Conservation (phyloP, 2,329 filamentous ascomycete genomes). For the Sphaceloma murrayae region DNA sequence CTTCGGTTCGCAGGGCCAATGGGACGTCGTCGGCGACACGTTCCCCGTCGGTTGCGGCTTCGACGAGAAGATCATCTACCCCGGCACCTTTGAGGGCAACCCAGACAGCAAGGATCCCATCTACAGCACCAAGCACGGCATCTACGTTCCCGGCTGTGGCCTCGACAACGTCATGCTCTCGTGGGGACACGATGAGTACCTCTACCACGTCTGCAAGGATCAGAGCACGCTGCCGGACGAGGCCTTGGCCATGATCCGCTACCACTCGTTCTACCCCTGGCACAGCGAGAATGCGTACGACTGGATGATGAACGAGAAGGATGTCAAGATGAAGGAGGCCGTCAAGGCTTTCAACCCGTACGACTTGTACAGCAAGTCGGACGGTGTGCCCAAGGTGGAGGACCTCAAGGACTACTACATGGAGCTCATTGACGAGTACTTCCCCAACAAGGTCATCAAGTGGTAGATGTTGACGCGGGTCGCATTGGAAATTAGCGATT, state of each 20-base stretch:
- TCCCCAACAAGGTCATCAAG: slow-evolving; percentile 56
- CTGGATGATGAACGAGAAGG: slow-evolving; percentile 75
- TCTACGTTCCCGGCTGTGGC: slow-evolving; percentile 70
- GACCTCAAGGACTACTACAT: slow-evolving; percentile 71
- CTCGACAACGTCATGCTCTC: slow-evolving; percentile 81
- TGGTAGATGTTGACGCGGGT: slow-evolving; percentile 44
- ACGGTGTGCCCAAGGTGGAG: slow-evolving; percentile 65
- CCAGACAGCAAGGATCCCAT: slow-evolving; percentile 62
- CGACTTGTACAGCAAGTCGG: slow-evolving; percentile 85
- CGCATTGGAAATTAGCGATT: background rate
- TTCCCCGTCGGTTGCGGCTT: slow-evolving; percentile 71
- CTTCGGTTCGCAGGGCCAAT: slow-evolving; percentile 76
- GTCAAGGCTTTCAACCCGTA: slow-evolving; percentile 86
- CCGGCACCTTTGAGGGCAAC: slow-evolving; percentile 66
- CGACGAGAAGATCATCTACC: slow-evolving; percentile 69
- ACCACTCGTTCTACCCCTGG: slow-evolving; percentile 91
- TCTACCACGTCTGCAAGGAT: slow-evolving; percentile 78
- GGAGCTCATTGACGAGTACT: slow-evolving; percentile 60
- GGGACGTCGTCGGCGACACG: slow-evolving; percentile 85
- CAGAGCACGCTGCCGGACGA: slow-evolving; percentile 71
- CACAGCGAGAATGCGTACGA: slow-evolving; percentile 70
- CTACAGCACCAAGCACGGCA: slow-evolving; percentile 67
- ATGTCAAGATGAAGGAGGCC: slow-evolving; percentile 67
- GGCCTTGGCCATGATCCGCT: slow-evolving; percentile 84
- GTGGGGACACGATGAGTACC: slow-evolving; percentile 83